These are phyloP conservation scores for Boeremia lycopersici DNA, from an alignment of 2,329 filamentous ascomycete species.

Conservation along the genomic window DNA sequence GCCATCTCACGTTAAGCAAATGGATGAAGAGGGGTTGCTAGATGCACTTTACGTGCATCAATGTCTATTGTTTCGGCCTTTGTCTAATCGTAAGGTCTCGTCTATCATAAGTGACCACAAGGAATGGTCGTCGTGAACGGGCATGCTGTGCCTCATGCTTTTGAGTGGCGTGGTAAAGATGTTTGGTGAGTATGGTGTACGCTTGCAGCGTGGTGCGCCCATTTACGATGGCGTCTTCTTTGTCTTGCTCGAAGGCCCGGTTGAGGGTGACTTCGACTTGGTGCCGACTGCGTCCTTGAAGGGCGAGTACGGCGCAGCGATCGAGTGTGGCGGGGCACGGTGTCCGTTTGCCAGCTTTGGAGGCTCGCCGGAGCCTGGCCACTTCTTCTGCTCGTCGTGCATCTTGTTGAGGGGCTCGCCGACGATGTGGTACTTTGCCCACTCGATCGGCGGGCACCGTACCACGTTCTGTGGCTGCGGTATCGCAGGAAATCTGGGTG, in stretches of 20 bases:
- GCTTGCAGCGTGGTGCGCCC: slow-evolving; percentile 11
- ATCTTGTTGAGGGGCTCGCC: slow-evolving; percentile 83
- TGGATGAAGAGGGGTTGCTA: background rate
- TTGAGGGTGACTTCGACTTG: slow-evolving; percentile 29
- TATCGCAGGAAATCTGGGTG: slow-evolving; percentile 63
- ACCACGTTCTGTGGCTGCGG: slow-evolving; percentile 82
- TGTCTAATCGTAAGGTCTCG: slow-evolving; percentile 34
- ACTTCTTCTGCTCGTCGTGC: slow-evolving; percentile 75
- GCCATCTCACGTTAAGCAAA: background rate
- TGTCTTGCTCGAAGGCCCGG: slow-evolving; percentile 31
- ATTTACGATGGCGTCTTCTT: slow-evolving; percentile 41
- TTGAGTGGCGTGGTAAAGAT: slow-evolving; percentile 21
- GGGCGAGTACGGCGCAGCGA: slow-evolving; percentile 66
- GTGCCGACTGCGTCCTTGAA: slow-evolving; percentile 57
- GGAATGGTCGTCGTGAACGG: slow-evolving; percentile 30
- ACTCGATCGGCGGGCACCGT: slow-evolving; percentile 88
- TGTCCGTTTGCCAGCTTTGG: slow-evolving; percentile 41
- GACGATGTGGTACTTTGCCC: slow-evolving; percentile 91
- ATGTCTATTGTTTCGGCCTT: slow-evolving; percentile 26
- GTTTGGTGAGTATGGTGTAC: slow-evolving; percentile 5
- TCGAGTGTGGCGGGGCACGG: slow-evolving; percentile 56
- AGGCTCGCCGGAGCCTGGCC: slow-evolving; percentile 48
- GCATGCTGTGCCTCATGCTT: slow-evolving; percentile 32
- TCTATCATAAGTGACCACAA: slow-evolving; percentile 37
- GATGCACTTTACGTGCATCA: slow-evolving; percentile 21